phyloP scores from a whole-genome alignment of 2,329 filamentous ascomycete genomes.

The Cytospora mali region DNA sequence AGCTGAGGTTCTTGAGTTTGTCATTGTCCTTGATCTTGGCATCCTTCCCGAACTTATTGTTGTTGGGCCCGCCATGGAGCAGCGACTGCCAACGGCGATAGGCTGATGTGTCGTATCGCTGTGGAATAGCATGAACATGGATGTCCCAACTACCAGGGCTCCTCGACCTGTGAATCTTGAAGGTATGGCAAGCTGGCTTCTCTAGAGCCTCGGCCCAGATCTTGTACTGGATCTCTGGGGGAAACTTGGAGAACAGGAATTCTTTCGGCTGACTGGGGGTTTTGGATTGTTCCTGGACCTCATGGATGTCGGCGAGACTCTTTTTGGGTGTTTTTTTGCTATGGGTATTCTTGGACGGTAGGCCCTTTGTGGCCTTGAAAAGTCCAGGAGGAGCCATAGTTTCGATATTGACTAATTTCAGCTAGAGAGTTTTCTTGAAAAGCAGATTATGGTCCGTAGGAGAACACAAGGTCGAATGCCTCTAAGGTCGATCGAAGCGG shows the following conservation, averaged over 20 bases:
- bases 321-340: neutral
- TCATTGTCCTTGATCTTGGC: neutral
- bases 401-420: too few species aligned
- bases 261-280: neutral
- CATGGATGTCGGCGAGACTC: too few species aligned
- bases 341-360: neutral
- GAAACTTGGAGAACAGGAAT: slow-evolving; percentile 11
- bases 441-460: neutral
- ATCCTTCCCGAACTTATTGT: too few species aligned
- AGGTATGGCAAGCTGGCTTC: slow-evolving; percentile 30
- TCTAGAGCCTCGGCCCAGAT: slow-evolving; percentile 29
- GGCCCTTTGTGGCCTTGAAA: neutral
- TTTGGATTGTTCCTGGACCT: neutral
- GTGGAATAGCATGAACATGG: neutral
- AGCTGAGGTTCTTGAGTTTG: slow-evolving; percentile 18
- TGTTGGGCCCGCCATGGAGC: neutral
- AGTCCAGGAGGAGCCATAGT: neutral
- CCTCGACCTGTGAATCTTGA: slow-evolving; percentile 1
- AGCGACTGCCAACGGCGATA: slow-evolving; percentile 20
- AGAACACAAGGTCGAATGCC: neutral
- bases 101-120: slow-evolving; percentile 1
- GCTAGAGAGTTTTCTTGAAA: neutral
- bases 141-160: neutral
- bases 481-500: too few species aligned
- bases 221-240: slow-evolving; percentile 29